Evolutionary conservation across 345 rosid genomes (phyloP), one percentile per base, ranked within the genome.

Genomic region (Gossypium stocksii): DNA sequence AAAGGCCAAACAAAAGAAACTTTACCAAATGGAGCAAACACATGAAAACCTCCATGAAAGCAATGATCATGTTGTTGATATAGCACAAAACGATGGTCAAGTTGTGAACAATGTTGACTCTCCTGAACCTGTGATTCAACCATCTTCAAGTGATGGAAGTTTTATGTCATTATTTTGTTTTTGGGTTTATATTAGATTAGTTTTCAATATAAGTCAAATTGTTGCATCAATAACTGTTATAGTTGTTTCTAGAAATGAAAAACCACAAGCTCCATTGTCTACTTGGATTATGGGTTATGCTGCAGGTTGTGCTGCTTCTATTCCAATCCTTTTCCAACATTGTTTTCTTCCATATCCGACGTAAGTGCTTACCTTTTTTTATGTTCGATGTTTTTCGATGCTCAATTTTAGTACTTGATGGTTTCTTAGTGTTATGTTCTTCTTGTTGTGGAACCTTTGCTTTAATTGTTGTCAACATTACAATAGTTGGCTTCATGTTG

Each of bases 251-350:
- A 76, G 76, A 51, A 70, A 79, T 65, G 78, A 79, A 51, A 79
- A 58, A 54, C 27, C 79, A 10, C 67, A 19, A 0, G 44, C 67
- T 75, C 79, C 78, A 29, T 64, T 79, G 73, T 46, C 62, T 53
- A 48, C 56, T 45, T 79, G 82, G 82, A 63, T 79, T 23, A 45
- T 48, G 10, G 72, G 73, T 75, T 75, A 75, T 17, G 45, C 72
- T 7, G 73, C 27, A 7, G 82, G 76, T 16, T 65, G 79, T 70
- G 79, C 73, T n/a, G 68, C 73, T 6, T 45, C 63, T 29, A 43
- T 79, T 75, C 82, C 82, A 7, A 17, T 75, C 46, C 68, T 66
- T 56, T 75, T 70, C 72, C 70, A 69, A 19, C 76, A 74, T 75
- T 64, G 66, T 19, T 74, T 79, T 57, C 72, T 79, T 70, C 73